These are phyloP conservation scores for Aspergillus viridinutans DNA, from an alignment of 2,329 filamentous ascomycete species.

Conservation along the genomic window DNA sequence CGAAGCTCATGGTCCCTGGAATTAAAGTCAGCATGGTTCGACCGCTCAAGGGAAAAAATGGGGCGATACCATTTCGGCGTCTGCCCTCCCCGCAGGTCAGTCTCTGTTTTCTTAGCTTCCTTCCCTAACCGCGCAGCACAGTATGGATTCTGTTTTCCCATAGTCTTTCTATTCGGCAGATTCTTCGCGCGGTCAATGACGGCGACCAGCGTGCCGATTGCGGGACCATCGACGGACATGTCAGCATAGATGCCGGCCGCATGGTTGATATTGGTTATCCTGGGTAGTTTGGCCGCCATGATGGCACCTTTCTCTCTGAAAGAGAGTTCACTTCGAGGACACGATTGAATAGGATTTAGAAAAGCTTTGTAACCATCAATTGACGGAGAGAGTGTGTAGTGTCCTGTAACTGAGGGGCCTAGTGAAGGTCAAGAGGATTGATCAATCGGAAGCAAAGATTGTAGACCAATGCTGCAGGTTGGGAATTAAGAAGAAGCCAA, in stretches of 20 bases:
- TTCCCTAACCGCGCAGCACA: slow-evolving; percentile 91
- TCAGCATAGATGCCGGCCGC: slow-evolving; percentile 92
- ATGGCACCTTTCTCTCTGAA: background rate
- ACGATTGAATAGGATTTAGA: background rate
- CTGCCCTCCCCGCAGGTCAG: slow-evolving; percentile 89
- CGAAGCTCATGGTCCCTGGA: slow-evolving; percentile 93
- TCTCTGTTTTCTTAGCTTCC: slow-evolving; percentile 94
- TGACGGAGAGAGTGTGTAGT: background rate
- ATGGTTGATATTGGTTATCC: slow-evolving; percentile 63
- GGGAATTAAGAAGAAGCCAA: background rate
- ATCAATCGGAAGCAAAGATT: background rate
- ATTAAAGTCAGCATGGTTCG: slow-evolving; percentile 6
- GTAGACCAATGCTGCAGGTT: background rate
- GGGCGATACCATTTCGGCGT: slow-evolving; percentile 81
- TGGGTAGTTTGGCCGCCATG: slow-evolving; percentile 42
- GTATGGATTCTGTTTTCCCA: slow-evolving; percentile 98
- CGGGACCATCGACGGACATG: slow-evolving; percentile 86
- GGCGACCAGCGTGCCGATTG: slow-evolving; percentile 87
- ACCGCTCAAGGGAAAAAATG: background rate
- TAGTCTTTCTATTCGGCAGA: slow-evolving; percentile 90
- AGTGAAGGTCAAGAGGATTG: background rate
- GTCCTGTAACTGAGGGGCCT: background rate
- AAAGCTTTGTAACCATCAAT: background rate
- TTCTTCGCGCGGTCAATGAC: slow-evolving; percentile 96
- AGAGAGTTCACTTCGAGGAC: background rate